Evolutionary conservation across 106 monocot genomes (phyloP), one percentile per base, ranked within the genome.

Genomic region (Allium sativum): DNA sequence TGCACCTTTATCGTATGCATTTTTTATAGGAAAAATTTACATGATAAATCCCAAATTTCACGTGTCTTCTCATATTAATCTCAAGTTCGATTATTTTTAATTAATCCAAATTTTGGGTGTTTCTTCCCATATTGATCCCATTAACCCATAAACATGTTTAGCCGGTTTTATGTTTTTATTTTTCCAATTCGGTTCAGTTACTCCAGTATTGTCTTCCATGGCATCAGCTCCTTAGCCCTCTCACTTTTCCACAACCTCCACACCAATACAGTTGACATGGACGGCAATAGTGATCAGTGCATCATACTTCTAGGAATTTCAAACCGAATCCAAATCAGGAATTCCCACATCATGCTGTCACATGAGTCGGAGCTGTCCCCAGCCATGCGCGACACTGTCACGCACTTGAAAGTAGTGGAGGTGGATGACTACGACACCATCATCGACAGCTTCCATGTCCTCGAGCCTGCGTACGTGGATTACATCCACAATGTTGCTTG

Each of bases 181-280:
- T n/a, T n/a, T n/a, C n/a, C n/a, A n/a, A n/a, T n/a, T n/a, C n/a
- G n/a, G n/a, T n/a, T n/a, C n/a, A n/a, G n/a, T n/a, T n/a, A n/a
- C n/a, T n/a, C n/a, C n/a, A n/a, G 68, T 10, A 15, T 88, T 52
- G 53, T 68, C 17, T 84, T 84, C 72, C 56, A 68, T 18, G 70
- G 73, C 17, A 56, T 16, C 15, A 21, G 68, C 54, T 52, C 21
- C 72, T 83, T 88, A 50, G 0, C 72, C 3, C 65, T 47, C 63
- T 45, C 40, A 21, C 45, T 65, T 17, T 7, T 0, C 0, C 44
- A 61, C 11, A 63, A 16, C 53, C 16, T 85, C 8, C 1, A 13
- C 2, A 44, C 31, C 31, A 31, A 31, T 3, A 31, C 31, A 31
- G 2, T 31, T 1, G 31, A 31, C 31, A 31, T 5, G 31, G 0